Percentiles rank a stretch among this genome's conserved stretches.
phyloP scores from a whole-genome alignment of 345 rosid genomes.

The Laguncularia racemosa region DNA sequence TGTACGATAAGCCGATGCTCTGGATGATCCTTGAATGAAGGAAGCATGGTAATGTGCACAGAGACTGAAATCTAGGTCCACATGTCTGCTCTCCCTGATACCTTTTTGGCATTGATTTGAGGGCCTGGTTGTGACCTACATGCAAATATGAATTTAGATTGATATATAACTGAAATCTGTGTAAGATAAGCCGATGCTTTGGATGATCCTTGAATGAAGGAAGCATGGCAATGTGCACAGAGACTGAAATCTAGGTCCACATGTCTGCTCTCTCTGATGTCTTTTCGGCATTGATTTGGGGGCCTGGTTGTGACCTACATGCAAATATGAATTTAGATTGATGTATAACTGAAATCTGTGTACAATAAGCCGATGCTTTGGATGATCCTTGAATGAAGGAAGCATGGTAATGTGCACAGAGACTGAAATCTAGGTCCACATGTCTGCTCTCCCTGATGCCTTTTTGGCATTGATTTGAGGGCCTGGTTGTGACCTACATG shows the following conservation, averaged over 20 bases:
- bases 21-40: conserved; percentile 9
- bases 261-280: conserved; percentile 1
- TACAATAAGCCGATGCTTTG: too few relatives aligned
- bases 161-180: too few relatives aligned
- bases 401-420: too few relatives aligned
- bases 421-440: too few relatives aligned
- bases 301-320: conserved; percentile 12
- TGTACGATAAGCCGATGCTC: conserved; percentile 8
- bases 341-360: too few relatives aligned
- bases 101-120: neutral
- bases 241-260: conserved; percentile 5
- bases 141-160: neutral
- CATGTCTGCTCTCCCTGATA: conserved; percentile 2
- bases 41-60: conserved; percentile 13
- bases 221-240: conserved; percentile 13
- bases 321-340: too few relatives aligned
- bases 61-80: conserved; percentile 5
- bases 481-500: conserved; percentile 12
- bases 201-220: conserved; percentile 9
- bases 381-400: too few relatives aligned
- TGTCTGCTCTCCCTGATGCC: too few relatives aligned
- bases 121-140: conserved; percentile 12
- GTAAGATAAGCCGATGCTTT: conserved; percentile 8
- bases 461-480: conserved; percentile 4
- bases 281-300: neutral